phyloP scores from a whole-genome alignment of 371 early-diverging fungal species.

The Entomophthora muscae region DNA sequence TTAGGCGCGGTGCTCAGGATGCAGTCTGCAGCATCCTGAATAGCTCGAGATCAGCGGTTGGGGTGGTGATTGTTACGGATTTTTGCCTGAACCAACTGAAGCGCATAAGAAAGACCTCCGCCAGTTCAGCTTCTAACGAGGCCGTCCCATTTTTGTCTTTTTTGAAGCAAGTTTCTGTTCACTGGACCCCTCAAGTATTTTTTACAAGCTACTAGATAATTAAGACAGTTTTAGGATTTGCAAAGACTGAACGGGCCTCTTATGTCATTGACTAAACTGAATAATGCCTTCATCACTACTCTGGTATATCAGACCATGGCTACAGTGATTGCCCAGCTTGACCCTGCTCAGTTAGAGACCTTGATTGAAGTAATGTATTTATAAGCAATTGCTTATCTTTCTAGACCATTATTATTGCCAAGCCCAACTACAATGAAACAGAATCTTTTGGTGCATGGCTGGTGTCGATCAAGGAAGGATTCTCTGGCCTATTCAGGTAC shows the following conservation, averaged over 20 bases:
- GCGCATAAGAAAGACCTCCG: constrained; percentile 42
- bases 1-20: constrained; percentile 75
- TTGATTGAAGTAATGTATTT: constrained; percentile 1
- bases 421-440: constrained; percentile 70
- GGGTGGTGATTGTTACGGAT: constrained; percentile 48
- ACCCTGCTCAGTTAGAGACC: constrained; percentile 9
- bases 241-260: constrained; percentile 44
- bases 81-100: constrained; percentile 47
- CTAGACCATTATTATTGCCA: constrained; percentile 49
- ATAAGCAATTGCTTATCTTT: constrained; percentile 16
- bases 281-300: constrained; percentile 61
- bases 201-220: not conserved
- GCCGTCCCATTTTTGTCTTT: not conserved
- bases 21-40: constrained; percentile 47
- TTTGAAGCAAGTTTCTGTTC: not conserved
- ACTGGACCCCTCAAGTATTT: constrained; percentile 1
- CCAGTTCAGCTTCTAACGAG: constrained; percentile 30
- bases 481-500: constrained; percentile 24
- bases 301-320: constrained; percentile 68
- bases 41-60: constrained; percentile 56
- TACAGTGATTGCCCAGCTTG: not conserved
- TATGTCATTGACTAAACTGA: constrained; percentile 61
- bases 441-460: constrained; percentile 73
- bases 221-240: not conserved
- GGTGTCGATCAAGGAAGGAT: constrained; percentile 53